phyloP scores from a whole-genome alignment of 2,329 filamentous ascomycete species.

The Allantophomopsis cytisporea region DNA sequence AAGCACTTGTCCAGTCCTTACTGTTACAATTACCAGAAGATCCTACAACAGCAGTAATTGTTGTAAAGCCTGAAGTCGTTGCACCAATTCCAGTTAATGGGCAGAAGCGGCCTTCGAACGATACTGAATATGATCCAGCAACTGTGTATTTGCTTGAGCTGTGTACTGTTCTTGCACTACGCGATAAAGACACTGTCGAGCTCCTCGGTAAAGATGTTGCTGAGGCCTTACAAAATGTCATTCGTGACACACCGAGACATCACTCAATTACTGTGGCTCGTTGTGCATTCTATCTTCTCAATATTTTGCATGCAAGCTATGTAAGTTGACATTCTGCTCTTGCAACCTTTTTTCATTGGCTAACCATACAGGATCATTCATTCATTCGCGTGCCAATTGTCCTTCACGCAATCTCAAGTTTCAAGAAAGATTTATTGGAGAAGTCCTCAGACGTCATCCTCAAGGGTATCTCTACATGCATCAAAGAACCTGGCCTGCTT shows the following conservation, averaged over 20 bases:
- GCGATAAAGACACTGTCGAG: slow-evolving; percentile 60
- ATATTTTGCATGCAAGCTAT: slow-evolving; percentile 71
- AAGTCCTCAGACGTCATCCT: slow-evolving; percentile 65
- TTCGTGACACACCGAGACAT: slow-evolving; percentile 65
- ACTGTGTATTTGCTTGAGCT: slow-evolving; percentile 87
- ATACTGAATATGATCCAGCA: slow-evolving; percentile 67
- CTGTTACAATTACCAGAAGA: slow-evolving; percentile 81
- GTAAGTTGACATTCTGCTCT: slow-evolving; percentile 33
- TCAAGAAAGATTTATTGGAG: slow-evolving; percentile 64
- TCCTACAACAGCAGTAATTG: slow-evolving; percentile 66
- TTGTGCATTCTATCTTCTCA: slow-evolving; percentile 76
- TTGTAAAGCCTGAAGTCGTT: slow-evolving; percentile 75
- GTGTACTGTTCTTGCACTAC: slow-evolving; percentile 67
- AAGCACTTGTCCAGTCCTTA: slow-evolving; percentile 56
- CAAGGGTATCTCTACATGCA: slow-evolving; percentile 67
- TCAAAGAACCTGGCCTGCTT: slow-evolving; percentile 62
- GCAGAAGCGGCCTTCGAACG: slow-evolving; percentile 37
- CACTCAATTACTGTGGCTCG: slow-evolving; percentile 78
- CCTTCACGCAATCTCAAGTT: slow-evolving; percentile 79
- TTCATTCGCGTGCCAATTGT: slow-evolving; percentile 87
- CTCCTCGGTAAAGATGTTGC: slow-evolving; percentile 68
- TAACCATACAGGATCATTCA: slow-evolving; percentile 54
- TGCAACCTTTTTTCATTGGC: too few relatives aligned
- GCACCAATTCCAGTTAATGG: slow-evolving; percentile 46
- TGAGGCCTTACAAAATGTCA: slow-evolving; percentile 64